These are phyloP conservation scores for Fusarium beomiforme DNA, from an alignment of 2,329 filamentous ascomycete genomes.

Conservation along the genomic window DNA sequence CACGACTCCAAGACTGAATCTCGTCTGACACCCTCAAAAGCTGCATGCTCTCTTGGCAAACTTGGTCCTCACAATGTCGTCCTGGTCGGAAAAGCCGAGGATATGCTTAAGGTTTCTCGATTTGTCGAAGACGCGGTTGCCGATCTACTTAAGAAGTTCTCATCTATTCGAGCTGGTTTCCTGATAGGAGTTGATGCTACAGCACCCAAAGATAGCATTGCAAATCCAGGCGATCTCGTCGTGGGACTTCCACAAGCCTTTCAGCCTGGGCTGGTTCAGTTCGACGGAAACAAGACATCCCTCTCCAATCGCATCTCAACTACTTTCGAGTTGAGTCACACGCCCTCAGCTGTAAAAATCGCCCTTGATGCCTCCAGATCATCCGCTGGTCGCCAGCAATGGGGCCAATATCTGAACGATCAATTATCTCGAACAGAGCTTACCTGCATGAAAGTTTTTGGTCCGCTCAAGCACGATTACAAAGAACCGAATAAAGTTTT, in stretches of 20 bases:
- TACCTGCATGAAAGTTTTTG: accelerated
- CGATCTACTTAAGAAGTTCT: background rate
- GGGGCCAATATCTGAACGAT: background rate
- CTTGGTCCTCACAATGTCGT: background rate
- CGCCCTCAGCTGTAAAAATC: accelerated
- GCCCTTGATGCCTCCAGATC: accelerated
- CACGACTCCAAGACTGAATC: accelerated
- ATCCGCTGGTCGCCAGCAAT: accelerated
- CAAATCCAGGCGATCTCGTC: background rate
- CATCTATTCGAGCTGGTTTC: background rate
- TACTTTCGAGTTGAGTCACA: background rate
- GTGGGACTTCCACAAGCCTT: background rate
- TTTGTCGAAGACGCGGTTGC: background rate
- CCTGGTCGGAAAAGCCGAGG: accelerated
- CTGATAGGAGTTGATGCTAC: background rate
- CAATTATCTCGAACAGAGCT: background rate
- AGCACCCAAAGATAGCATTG: background rate
- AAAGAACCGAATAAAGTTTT: background rate
- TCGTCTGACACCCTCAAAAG: background rate
- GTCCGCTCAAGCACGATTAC: background rate
- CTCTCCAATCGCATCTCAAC: accelerated
- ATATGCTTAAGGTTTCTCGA: accelerated
- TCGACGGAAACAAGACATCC: background rate
- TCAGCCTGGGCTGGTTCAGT: background rate
- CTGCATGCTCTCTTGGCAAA: background rate